Evolutionary conservation across 2,329 filamentous ascomycete species (phyloP).

Genomic region (Talaromyces sp.): DNA sequence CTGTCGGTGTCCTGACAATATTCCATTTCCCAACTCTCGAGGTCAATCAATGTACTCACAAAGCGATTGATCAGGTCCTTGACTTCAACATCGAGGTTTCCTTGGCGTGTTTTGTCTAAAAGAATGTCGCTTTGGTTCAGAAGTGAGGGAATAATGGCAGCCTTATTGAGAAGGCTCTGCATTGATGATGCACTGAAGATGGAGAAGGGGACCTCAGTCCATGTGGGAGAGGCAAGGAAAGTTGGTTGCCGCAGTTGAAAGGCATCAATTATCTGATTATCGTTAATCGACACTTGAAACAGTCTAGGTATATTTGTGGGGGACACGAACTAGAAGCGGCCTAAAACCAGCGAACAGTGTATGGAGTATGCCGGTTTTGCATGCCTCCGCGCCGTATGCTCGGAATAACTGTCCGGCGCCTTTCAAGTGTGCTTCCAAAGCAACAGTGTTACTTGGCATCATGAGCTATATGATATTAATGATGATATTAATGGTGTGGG

Average conservation of each 20-base stretch:
- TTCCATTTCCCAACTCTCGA: neutral
- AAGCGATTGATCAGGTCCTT: neutral
- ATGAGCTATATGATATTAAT: slow-evolving; percentile 26
- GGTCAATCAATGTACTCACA: neutral
- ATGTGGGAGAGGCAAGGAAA: slow-evolving; percentile 28
- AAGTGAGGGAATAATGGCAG: slow-evolving; percentile 26
- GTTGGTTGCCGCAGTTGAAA: slow-evolving; percentile 26
- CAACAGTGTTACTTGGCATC: slow-evolving; percentile 25
- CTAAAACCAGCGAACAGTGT: slow-evolving; percentile 38
- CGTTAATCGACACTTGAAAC: neutral
- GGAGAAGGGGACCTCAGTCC: slow-evolving; percentile 31
- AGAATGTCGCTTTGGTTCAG: slow-evolving; percentile 21
- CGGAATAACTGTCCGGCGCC: slow-evolving; percentile 34
- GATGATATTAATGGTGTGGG: slow-evolving; percentile 1
- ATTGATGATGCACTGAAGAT: slow-evolving; percentile 23
- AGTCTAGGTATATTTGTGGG: neutral
- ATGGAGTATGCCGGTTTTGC: slow-evolving; percentile 32
- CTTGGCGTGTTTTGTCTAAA: neutral
- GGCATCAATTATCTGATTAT: slow-evolving; percentile 26
- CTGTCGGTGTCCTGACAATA: neutral
- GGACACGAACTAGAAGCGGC: slow-evolving; percentile 33
- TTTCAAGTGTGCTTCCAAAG: slow-evolving; percentile 29
- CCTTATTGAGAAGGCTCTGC: slow-evolving; percentile 30
- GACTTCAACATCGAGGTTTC: neutral
- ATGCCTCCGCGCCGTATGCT: slow-evolving; percentile 26